These are phyloP conservation scores for Helenozyma rhizophorensis DNA, from an alignment of 805 yeast genomes.

Conservation along the genomic window DNA sequence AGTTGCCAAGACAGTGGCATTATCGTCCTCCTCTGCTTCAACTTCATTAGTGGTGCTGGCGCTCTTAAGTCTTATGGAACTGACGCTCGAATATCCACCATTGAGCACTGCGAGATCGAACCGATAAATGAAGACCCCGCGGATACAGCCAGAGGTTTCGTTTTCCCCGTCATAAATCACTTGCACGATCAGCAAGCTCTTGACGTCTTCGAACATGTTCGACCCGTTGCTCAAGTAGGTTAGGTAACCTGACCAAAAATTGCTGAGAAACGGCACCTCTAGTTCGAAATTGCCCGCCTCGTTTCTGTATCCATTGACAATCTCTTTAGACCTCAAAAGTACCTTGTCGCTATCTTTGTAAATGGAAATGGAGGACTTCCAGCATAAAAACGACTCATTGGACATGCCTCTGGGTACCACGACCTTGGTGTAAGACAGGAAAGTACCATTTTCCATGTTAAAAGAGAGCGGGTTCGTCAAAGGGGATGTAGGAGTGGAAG, in stretches of 20 bases:
- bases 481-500: conserved; percentile 14
- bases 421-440: conserved; percentile 10
- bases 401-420: conserved; percentile 1
- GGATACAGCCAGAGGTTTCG: not conserved
- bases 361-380: conserved; percentile 27
- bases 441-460: conserved; percentile 11
- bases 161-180: conserved; percentile 22
- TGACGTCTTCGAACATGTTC: conserved; percentile 11
- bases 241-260: conserved; percentile 37
- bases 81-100: conserved; percentile 3
- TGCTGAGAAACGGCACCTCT: conserved; percentile 33
- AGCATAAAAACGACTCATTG: conserved; percentile 9
- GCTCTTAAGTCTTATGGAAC: conserved; percentile 3
- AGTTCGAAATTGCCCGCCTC: conserved; percentile 18
- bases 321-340: conserved; percentile 22
- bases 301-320: conserved; percentile 28
- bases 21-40: conserved; percentile 23
- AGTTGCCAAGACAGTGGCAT: conserved; percentile 25
- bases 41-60: not conserved
- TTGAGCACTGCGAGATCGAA: conserved; percentile 2
- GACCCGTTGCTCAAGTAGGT: conserved; percentile 31
- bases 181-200: conserved; percentile 27
- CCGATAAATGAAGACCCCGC: conserved; percentile 9
- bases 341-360: conserved; percentile 16
- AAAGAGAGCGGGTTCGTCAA: conserved; percentile 11